Base-by-base conservation (phyloP, 257 asterid species). In the Lavandula angustifolia region DNA sequence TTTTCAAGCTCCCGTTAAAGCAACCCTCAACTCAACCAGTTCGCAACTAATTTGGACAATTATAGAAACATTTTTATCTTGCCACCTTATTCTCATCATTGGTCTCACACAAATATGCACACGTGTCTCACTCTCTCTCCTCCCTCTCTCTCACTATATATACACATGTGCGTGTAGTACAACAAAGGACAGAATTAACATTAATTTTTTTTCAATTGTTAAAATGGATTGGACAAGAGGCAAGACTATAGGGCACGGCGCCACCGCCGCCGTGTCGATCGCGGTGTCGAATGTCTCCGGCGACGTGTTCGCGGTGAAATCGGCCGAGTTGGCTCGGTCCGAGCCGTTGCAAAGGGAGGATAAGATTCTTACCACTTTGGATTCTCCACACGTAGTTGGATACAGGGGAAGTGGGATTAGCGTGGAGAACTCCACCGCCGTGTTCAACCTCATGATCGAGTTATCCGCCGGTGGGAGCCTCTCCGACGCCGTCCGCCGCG, bases 211-310 rank as follows among this genome's bases (percentile, higher is more conserved):
- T 37, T 5, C 9, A 34, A 6, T 55, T 29, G 8, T 16, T 1
- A 13, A 33, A 32, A 89, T 87, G 98, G 79, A 75, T 6, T 91
- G 96, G 98, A 82, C 66, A 7, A 81, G 96, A 76, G 95, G 98
- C 37, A 84, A 64, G 52, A 57, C 41, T 3, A 75, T 91, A 31
- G 98, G 95, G 69, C 82, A 70, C 18, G 98, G 98, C 9, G 75
- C 94, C 33, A 59, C 96, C 1, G 96, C 95, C 71, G 43, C 83
- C 22, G 96, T 91, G 47, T 85, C 80, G 1, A 37, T 34, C 1
- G 94, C 95, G 47, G 78, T 80, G 6, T 54, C 73, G 22, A 40
- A 9, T 0, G 13, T 5, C 9, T 63, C 87, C 54, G 73, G 73
- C 0, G 76, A 85, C 0, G 0, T 71, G 3, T 74, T 91, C 1